These are phyloP conservation scores for Raphidocelis subcapitata DNA, from an alignment of 139 green algal genomes.

Conservation along the genomic window DNA sequence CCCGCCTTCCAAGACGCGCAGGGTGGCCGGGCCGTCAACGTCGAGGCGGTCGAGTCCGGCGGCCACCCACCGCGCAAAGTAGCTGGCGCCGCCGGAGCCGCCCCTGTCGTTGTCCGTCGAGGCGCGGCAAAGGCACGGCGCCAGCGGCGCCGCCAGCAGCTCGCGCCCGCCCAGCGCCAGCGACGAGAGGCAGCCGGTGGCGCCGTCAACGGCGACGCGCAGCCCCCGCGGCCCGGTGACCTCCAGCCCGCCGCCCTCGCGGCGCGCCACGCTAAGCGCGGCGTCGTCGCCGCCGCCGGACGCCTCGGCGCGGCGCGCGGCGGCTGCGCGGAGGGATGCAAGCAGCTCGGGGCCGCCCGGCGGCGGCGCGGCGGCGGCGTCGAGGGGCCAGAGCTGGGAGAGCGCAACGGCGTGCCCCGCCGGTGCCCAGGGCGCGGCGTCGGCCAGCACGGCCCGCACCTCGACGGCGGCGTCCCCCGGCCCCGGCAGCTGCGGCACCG, in stretches of 20 bases:
- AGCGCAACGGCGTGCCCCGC: conserved; percentile 51
- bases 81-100: conserved; percentile 66
- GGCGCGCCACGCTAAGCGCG: background rate
- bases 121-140: conserved; percentile 70
- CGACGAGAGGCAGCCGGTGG: conserved; percentile 26
- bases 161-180: conserved; percentile 4
- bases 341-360: background rate
- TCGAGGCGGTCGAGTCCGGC: conserved; percentile 57
- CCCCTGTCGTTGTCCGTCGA: conserved; percentile 90
- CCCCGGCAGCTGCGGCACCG: background rate
- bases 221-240: conserved; percentile 5
- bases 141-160: conserved; percentile 38
- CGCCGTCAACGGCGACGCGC: conserved; percentile 4
- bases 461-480: conserved; percentile 46
- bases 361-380: conserved; percentile 4
- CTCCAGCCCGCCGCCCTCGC: background rate
- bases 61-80: conserved; percentile 57
- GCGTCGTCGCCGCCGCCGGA: background rate
- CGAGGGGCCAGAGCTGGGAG: conserved; percentile 39
- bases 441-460: conserved; percentile 39
- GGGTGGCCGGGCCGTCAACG: background rate
- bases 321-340: background rate
- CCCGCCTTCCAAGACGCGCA: background rate
- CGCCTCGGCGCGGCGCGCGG: background rate
- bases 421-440: conserved; percentile 40